These are phyloP conservation scores for Podaxis sp. DNA, from an alignment of 768 basidiomycete species.

Conservation along the genomic window DNA sequence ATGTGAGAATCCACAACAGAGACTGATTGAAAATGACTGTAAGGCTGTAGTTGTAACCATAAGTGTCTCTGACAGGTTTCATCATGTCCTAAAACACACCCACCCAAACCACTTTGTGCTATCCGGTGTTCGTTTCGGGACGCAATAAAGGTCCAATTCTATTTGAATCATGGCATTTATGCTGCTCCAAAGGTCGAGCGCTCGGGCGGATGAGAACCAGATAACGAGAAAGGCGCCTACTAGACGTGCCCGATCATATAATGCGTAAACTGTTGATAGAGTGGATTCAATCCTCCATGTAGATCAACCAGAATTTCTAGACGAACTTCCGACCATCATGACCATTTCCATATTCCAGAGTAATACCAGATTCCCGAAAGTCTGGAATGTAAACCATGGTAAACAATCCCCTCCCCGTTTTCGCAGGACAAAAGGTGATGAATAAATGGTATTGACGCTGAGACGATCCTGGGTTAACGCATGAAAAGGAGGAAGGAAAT, in stretches of 20 bases:
- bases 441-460: constrained; percentile 1
- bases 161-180: neutral
- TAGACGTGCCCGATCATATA: neutral
- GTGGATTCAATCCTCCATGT: neutral
- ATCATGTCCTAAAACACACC: neutral
- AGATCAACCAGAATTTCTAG: neutral
- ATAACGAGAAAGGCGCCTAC: neutral
- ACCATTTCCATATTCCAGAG: neutral
- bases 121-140: neutral
- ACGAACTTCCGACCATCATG: constrained; percentile 10
- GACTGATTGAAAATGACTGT: neutral
- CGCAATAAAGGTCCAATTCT: neutral
- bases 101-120: neutral
- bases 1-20: neutral
- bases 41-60: neutral
- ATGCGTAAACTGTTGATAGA: neutral
- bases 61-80: neutral
- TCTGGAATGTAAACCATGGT: neutral
- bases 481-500: neutral
- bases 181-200: neutral
- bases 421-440: neutral
- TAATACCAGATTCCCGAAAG: neutral
- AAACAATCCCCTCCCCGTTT: neutral
- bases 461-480: neutral
- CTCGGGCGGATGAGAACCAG: neutral